These are phyloP conservation scores for Dactylorhiza incarnata DNA, from an alignment of 106 monocot genomes.

Conservation along the genomic window DNA sequence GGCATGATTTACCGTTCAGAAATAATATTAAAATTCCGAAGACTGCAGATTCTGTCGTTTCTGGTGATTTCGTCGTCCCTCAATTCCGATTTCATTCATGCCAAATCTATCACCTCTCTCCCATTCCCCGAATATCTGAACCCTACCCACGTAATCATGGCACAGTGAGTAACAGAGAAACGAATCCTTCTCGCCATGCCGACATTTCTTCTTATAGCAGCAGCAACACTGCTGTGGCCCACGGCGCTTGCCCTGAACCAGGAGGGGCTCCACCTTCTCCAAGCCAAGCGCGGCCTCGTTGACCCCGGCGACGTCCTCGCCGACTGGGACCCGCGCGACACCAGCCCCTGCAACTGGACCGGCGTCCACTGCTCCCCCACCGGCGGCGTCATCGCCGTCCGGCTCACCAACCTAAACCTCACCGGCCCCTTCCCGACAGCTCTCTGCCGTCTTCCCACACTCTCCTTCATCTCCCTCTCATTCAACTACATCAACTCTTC, in stretches of 20 bases:
- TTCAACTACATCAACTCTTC: constrained; percentile 43
- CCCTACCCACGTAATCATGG: background rate
- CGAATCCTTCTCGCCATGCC: background rate
- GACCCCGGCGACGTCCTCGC: constrained; percentile 30
- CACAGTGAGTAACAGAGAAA: background rate
- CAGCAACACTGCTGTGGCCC: background rate
- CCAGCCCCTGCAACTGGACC: constrained; percentile 39
- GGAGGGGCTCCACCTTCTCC: constrained; percentile 25
- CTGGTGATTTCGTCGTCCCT: background rate
- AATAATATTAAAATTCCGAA: background rate
- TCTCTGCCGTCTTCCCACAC: constrained; percentile 40
- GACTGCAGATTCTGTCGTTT: background rate
- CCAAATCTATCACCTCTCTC: background rate
- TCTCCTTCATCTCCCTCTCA: constrained; percentile 45
- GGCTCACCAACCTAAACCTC: constrained; percentile 22
- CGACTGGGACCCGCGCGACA: constrained; percentile 27
- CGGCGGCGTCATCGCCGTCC: constrained; percentile 13
- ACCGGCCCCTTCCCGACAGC: constrained; percentile 27
- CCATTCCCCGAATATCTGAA: background rate
- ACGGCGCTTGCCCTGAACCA: constrained; percentile 5
- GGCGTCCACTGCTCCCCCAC: constrained; percentile 23
- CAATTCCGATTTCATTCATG: background rate
- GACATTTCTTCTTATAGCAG: background rate
- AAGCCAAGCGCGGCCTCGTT: constrained; percentile 17
- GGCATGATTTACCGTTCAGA: background rate